Conservation (phyloP, 1,284 basidiomycete genomes). For the Porphyrellus sp. region DNA sequence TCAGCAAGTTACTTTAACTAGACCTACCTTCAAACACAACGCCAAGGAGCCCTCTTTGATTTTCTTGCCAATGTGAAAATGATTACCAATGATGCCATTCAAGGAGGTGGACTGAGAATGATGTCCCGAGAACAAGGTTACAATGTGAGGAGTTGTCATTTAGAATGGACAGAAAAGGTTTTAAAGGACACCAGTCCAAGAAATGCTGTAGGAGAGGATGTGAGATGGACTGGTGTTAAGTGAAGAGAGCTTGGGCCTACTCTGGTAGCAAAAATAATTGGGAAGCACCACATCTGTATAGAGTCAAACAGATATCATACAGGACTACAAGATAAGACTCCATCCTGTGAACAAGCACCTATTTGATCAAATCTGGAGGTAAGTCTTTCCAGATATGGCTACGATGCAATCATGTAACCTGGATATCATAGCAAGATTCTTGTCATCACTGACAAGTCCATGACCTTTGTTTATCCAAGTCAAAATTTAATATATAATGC, state of each 20-base stretch:
- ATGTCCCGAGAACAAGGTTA: constrained; percentile 66
- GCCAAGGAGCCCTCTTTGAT: constrained; percentile 82
- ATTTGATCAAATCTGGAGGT: no score
- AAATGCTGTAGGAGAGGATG: constrained; percentile 27
- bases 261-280: constrained; percentile 20
- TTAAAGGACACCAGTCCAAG: constrained; percentile 31
- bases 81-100: constrained; percentile 70
- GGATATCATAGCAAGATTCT: no score
- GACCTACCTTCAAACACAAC: constrained; percentile 74
- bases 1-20: neutral
- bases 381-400: no score
- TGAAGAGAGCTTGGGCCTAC: constrained; percentile 22
- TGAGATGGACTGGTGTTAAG: constrained; percentile 24
- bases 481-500: no score
- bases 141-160: constrained; percentile 77
- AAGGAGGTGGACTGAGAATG: constrained; percentile 56
- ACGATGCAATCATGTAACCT: no score
- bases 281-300: no score
- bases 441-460: no score
- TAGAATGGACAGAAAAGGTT: constrained; percentile 10
- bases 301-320: no score
- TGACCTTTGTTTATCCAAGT: no score
- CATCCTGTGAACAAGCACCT: no score
- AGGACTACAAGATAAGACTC: no score
- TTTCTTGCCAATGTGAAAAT: constrained; percentile 82